Percentiles rank a stretch among this genome's conserved stretches.
phyloP scores from a whole-genome alignment of 768 basidiomycete species.

The Tulasnella sp. region DNA sequence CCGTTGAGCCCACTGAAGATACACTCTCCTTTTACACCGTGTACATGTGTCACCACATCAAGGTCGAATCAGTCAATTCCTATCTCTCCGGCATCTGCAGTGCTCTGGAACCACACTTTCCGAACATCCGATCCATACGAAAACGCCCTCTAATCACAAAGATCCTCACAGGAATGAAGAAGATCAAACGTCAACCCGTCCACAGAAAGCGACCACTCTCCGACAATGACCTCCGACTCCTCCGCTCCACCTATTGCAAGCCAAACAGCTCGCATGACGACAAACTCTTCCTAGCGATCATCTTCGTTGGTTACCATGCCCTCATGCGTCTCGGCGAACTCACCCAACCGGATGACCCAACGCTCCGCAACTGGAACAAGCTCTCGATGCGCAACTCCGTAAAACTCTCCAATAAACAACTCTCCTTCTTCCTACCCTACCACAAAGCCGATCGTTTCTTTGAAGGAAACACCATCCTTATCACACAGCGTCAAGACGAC shows the following conservation, averaged over 20 bases:
- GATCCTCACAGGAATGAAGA: constrained; percentile 11
- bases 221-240: neutral
- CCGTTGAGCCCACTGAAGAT: constrained; percentile 13
- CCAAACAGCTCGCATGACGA: constrained; percentile 18
- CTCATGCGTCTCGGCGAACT: constrained; percentile 26
- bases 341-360: constrained; percentile 17
- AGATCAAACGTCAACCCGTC: neutral
- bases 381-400: constrained; percentile 12
- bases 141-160: neutral
- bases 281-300: constrained; percentile 23
- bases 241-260: neutral
- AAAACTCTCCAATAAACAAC: neutral
- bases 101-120: constrained; percentile 9
- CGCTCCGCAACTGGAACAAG: constrained; percentile 13
- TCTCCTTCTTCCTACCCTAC: constrained; percentile 16
- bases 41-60: constrained; percentile 9
- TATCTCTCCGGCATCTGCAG: constrained; percentile 14
- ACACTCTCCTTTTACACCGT: constrained; percentile 13
- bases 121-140: neutral
- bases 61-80: constrained; percentile 5
- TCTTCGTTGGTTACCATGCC: constrained; percentile 21
- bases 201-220: neutral
- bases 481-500: constrained; percentile 1
- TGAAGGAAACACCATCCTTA: constrained; percentile 18
- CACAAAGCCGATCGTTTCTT: constrained; percentile 20